Evolutionary conservation across 2,329 filamentous ascomycete species (phyloP), one percentile per base, ranked within the genome.

Genomic region (Beauveria scarabaeidicola): DNA sequence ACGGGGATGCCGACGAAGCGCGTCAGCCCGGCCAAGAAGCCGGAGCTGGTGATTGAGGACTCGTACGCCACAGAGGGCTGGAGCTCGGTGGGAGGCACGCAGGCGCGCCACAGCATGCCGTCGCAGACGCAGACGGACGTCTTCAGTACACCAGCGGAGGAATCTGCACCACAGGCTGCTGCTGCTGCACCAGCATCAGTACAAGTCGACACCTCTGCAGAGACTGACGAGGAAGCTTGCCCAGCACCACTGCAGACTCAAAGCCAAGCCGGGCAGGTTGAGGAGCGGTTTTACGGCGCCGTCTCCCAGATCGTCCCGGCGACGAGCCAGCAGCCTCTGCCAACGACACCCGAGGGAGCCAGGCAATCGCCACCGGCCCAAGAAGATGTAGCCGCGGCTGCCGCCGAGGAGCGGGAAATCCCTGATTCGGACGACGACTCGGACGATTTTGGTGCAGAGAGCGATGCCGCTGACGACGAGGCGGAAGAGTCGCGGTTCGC

Each of bases 381-480:
- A 10, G 10, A 23, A 50, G 41, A 9, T 19, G 3, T 17, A 23
- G n/a, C n/a, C 13, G 27, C 36, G 44, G 10, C 36, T 41, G 15
- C 25, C 60, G 44, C 47, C 61, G 36, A 44, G 15, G 59, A 61
- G 59, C 57, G 52, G 17, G 77, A 80, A 60, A 80, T 82, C 32
- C 77, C 79, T 0, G 79, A 82, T 61, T 80, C 79, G 1, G 79
- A 81, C 41, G 77, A 76, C 11, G 77, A 78, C 7, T 64, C 67
- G 1, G 64, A 68, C 2, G 64, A 68, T 2, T 68, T 67, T 54
- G 66, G 29, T 5, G 46, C 64, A 17, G 59, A 64, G 3, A 58
- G 61, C 17, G 62, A 62, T 0, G 64, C 63, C 6, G 51, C 59
- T 15, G 61, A 60, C 0, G 63, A 65, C 19, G 52, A 62, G 32